Conservation (phyloP, 1,139 yeast species). For the Saccharomyces hybrid region DNA sequence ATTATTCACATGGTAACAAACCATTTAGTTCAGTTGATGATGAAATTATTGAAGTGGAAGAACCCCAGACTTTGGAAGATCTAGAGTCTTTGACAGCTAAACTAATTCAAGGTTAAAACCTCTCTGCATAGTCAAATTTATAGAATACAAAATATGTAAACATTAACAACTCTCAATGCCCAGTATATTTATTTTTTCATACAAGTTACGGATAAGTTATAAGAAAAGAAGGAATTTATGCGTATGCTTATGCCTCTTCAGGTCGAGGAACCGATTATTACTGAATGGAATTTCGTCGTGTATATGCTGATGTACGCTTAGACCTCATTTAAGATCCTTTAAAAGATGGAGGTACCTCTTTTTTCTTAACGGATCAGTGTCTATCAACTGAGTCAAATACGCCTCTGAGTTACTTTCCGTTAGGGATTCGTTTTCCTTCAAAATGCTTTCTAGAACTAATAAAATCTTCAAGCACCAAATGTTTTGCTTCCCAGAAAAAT, state of each 20-base stretch:
- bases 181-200: neutral
- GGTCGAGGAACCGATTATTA: too few species aligned
- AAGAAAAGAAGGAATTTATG: too few species aligned
- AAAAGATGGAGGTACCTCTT: slow-evolving; percentile 46
- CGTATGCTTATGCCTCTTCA: too few species aligned
- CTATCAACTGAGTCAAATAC: slow-evolving; percentile 39
- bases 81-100: slow-evolving; percentile 82
- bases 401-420: slow-evolving; percentile 23
- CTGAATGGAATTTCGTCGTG: too few species aligned
- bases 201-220: too few species aligned
- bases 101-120: slow-evolving; percentile 35
- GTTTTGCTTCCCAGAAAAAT: slow-evolving; percentile 50
- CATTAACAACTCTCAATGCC: neutral
- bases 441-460: slow-evolving; percentile 38
- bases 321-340: slow-evolving; percentile 2
- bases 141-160: neutral
- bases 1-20: slow-evolving; percentile 26
- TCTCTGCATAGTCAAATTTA: neutral
- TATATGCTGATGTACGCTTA: neutral
- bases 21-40: slow-evolving; percentile 20
- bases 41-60: slow-evolving; percentile 63
- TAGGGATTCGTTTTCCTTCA: slow-evolving; percentile 20
- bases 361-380: slow-evolving; percentile 63
- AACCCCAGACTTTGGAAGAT: slow-evolving; percentile 87
- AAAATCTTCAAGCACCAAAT: slow-evolving; percentile 62